Conservation (phyloP, 139 green algal species). For the Dunaliella primolecta region DNA sequence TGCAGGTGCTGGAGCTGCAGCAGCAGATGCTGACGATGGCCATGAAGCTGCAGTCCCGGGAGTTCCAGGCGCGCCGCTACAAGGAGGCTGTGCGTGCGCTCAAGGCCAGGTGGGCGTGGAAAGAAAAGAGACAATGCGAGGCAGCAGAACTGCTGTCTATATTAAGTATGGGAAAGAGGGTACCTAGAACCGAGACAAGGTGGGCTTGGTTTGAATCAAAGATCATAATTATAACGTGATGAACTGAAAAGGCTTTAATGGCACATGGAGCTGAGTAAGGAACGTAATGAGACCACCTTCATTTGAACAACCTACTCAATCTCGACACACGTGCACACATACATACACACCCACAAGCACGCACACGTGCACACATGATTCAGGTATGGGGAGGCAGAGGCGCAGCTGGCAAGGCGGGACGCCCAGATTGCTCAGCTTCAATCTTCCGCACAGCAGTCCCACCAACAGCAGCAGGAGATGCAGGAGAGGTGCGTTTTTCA, state of each 20-base stretch:
- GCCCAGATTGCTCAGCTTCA: conserved; percentile 37
- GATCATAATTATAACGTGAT: too few relatives aligned
- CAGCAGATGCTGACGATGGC: conserved; percentile 36
- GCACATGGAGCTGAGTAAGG: too few relatives aligned
- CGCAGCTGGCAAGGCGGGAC: conserved; percentile 19
- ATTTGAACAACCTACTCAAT: too few relatives aligned
- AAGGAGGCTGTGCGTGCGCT: conserved; percentile 51
- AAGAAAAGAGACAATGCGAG: too few relatives aligned
- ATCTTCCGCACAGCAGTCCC: not conserved
- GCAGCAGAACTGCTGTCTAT: too few relatives aligned
- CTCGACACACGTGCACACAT: not conserved
- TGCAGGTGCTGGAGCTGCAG: conserved; percentile 30
- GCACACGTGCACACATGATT: too few relatives aligned
- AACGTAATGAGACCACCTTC: too few relatives aligned
- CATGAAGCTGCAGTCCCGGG: conserved; percentile 31
- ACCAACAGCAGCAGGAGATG: not conserved
- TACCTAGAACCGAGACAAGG: too few relatives aligned
- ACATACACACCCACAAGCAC: too few relatives aligned
- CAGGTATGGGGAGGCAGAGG: conserved; percentile 26
- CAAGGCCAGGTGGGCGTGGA: conserved; percentile 37
- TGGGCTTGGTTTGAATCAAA: too few relatives aligned
- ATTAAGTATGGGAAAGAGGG: too few relatives aligned
- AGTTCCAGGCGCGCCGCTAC: conserved; percentile 52
- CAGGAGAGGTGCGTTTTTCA: conserved; percentile 1
- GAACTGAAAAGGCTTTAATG: too few relatives aligned